Evolutionary conservation across 805 yeast species (phyloP).

Genomic region (Millerozyma miso): DNA sequence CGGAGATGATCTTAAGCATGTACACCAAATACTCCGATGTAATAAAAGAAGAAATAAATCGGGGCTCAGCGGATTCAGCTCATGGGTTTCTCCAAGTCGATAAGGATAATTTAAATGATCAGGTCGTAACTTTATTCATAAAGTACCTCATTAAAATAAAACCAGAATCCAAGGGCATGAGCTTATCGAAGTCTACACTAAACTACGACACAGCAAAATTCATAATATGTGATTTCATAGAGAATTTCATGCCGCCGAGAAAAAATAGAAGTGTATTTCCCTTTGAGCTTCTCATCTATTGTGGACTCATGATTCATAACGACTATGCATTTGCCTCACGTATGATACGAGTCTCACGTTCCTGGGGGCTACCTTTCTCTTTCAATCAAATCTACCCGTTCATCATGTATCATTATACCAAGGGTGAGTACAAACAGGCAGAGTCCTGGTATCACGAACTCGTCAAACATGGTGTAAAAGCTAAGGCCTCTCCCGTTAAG

Average conservation of each 20-base stretch:
- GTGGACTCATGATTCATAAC: conserved; percentile 27
- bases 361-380: conserved; percentile 27
- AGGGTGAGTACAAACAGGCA: conserved; percentile 27
- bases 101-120: conserved; percentile 12
- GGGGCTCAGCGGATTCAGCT: conserved; percentile 8
- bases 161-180: conserved; percentile 15
- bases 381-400: conserved; percentile 39
- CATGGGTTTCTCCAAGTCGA: conserved; percentile 1
- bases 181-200: conserved; percentile 8
- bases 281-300: conserved; percentile 27
- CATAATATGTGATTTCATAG: conserved; percentile 22
- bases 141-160: conserved; percentile 21
- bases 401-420: conserved; percentile 30
- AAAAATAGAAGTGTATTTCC: conserved; percentile 16
- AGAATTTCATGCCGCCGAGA: conserved; percentile 10
- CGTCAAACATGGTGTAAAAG: conserved; percentile 25
- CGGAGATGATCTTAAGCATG: conserved; percentile 15
- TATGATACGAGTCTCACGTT: conserved; percentile 22
- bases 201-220: conserved; percentile 23
- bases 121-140: conserved; percentile 17
- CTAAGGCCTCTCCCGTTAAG: conserved; percentile 25
- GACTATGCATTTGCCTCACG: conserved; percentile 32
- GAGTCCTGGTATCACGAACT: conserved; percentile 35
- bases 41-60: not conserved
- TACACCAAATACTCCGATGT: conserved; percentile 17